These are phyloP conservation scores for Xerocomus cyaneibrunnescens DNA, from an alignment of 1,284 basidiomycete genomes.

Conservation along the genomic window DNA sequence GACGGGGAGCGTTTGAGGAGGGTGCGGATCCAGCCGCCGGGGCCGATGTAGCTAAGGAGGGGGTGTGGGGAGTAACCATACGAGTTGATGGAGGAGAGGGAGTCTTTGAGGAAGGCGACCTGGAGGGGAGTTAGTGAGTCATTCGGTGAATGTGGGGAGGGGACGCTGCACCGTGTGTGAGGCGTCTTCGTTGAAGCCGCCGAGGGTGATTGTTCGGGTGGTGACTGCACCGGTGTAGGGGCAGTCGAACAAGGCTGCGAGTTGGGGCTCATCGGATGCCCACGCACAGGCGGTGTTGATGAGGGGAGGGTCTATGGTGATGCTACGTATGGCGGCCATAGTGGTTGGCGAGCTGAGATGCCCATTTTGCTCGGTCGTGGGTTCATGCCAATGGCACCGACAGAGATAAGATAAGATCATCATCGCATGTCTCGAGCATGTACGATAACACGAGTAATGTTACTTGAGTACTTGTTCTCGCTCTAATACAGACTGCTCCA, in stretches of 20 bases:
- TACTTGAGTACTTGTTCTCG: slow-evolving; percentile 80
- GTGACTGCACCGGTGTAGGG: slow-evolving; percentile 73
- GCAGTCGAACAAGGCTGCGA: slow-evolving; percentile 61
- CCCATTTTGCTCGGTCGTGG: background rate
- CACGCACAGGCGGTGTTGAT: slow-evolving; percentile 78
- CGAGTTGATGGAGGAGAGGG: slow-evolving; percentile 65
- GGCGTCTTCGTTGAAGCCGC: slow-evolving; percentile 63
- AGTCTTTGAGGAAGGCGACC: slow-evolving; percentile 56
- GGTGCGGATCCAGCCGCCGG: slow-evolving; percentile 50
- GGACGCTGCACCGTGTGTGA: slow-evolving; percentile 50
- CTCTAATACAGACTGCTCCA: slow-evolving; percentile 87
- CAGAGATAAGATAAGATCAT: slow-evolving; percentile 16
- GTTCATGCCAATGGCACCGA: too few species aligned
- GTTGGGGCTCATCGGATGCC: slow-evolving; percentile 66
- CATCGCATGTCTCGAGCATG: too few species aligned
- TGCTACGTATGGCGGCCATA: slow-evolving; percentile 41
- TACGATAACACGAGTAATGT: slow-evolving; percentile 10
- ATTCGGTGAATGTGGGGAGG: background rate
- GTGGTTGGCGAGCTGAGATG: background rate
- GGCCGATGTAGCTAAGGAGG: slow-evolving; percentile 54
- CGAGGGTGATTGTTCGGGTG: slow-evolving; percentile 68
- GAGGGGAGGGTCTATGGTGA: slow-evolving; percentile 54
- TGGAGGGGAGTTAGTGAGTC: slow-evolving; percentile 29
- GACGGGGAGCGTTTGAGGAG: slow-evolving; percentile 42
- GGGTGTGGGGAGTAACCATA: slow-evolving; percentile 81